Base-by-base conservation (phyloP, 257 asterid species). In the Solanum bukasovii region DNA sequence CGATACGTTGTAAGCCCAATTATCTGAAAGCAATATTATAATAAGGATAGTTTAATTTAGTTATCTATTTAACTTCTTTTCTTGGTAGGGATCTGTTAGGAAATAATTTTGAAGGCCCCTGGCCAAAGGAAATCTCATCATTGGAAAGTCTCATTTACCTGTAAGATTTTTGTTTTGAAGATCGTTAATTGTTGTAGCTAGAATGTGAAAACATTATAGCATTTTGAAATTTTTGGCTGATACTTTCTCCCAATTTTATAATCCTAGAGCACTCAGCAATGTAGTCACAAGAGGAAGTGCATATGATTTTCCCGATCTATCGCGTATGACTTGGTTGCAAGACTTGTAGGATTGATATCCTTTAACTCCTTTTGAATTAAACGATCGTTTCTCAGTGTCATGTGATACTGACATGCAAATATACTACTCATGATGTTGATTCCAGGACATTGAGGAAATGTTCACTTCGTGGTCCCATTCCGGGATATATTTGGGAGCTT, bases 41-140 rank as follows among this genome's bases (percentile, higher is more conserved):
- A 23, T 37, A 75, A 21, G 83, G 21, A 23, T 75, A 0, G 56
- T 23, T 10, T 35, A 23, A 75, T 38, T 75, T 75, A 4, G 37
- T 21, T 6, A 31, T 70, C 20, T 1, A 37, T 52, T 6, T 73
- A 25, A 34, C 59, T 56, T 33, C 65, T 72, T 68, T 35, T 18
- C 59, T 2, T 74, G 0, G 56, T 3, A 88, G 88, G 88, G 1
- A 3, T 21, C 79, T 89, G 79, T 8, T 37, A 5, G 90, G 90
- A 71, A 89, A 89, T 86, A 79, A 81, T 49, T 89, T 89, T 86
- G n/a, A 49, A 82, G 90, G 87, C 59, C 83, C 86, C 37, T 59
- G 59, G 25, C 89, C 90, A 18, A 67, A 65, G 34, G 84, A 52
- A 31, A 35, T 86, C 40, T 74, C 87, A 52, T 33, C 78, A 37